Conservation (phyloP, 2,329 filamentous ascomycete genomes). For the Pseudohalonectria lignicola region DNA sequence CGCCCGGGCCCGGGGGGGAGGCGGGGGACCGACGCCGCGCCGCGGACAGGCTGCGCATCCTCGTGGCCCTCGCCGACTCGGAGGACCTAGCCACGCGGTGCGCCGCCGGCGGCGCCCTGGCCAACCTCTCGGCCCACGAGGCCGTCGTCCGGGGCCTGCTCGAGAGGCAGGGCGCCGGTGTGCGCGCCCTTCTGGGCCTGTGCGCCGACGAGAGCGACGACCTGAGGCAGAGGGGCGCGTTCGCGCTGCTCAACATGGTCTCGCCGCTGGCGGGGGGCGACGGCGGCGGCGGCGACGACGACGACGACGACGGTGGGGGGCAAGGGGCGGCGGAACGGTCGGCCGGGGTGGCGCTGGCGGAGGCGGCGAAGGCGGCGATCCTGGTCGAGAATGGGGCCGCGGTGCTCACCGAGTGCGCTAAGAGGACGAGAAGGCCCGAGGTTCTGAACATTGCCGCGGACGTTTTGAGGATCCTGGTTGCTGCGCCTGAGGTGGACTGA, state of each 20-base stretch:
- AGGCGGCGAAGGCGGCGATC: conserved; percentile 47
- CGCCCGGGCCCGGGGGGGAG: conserved; percentile 53
- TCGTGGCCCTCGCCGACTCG: conserved; percentile 79
- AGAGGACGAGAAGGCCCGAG: conserved; percentile 55
- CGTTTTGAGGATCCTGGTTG: conserved; percentile 36
- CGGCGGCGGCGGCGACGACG: too few relatives aligned
- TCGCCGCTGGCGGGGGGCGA: conserved; percentile 55
- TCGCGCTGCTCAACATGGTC: conserved; percentile 64
- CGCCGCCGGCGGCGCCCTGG: conserved; percentile 80
- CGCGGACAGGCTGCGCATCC: conserved; percentile 64
- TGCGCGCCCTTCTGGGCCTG: conserved; percentile 68
- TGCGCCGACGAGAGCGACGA: conserved; percentile 64
- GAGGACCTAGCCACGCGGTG: conserved; percentile 70
- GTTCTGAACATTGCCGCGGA: conserved; percentile 46
- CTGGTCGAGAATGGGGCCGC: conserved; percentile 54
- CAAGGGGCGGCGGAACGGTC: too few relatives aligned
- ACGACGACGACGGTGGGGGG: too few relatives aligned
- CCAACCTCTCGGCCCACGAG: conserved; percentile 72
- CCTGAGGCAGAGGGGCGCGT: conserved; percentile 61
- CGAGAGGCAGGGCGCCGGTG: conserved; percentile 52
- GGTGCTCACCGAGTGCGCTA: conserved; percentile 57
- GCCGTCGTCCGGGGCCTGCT: conserved; percentile 61
- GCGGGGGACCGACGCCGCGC: too few relatives aligned
- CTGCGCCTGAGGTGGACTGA: conserved; percentile 63
- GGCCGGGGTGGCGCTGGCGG: conserved; percentile 4